phyloP scores from a whole-genome alignment of 2,329 filamentous ascomycete species.

The Ambrosiella cleistominuta region DNA sequence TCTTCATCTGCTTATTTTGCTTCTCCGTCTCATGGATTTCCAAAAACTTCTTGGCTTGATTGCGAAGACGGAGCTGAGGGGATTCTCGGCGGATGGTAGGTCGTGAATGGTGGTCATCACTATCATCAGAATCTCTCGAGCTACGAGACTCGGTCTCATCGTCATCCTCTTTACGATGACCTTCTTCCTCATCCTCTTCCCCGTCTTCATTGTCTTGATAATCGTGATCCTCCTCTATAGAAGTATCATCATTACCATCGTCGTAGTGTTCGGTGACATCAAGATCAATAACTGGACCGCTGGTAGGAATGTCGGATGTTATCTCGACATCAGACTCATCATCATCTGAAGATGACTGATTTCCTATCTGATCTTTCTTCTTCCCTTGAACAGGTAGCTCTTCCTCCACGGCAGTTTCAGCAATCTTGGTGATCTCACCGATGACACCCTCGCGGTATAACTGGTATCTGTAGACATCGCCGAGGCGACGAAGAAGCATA shows the following conservation, averaged over 20 bases:
- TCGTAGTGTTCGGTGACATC: constrained; percentile 2
- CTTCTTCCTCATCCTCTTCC: constrained; percentile 22
- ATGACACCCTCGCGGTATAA: constrained; percentile 96
- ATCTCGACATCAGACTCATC: constrained; percentile 9
- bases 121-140: constrained; percentile 42
- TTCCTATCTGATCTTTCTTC: not conserved
- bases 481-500: constrained; percentile 66
- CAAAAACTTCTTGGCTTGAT: constrained; percentile 67
- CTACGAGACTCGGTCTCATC: constrained; percentile 32
- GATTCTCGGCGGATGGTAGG: constrained; percentile 31
- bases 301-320: not conserved
- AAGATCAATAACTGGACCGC: no score
- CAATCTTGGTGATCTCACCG: constrained; percentile 70
- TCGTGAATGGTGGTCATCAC: constrained; percentile 21
- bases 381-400: not conserved
- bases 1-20: constrained; percentile 52
- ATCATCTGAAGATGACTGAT: not conserved
- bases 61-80: constrained; percentile 51
- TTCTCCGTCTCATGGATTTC: constrained; percentile 65
- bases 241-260: constrained; percentile 5
- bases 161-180: not conserved
- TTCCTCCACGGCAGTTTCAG: constrained; percentile 20
- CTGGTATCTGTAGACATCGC: constrained; percentile 82
- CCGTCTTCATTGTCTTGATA: constrained; percentile 20
- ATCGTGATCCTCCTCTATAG: constrained; percentile 15